A percentile compares a stretch with the other conserved stretches of the same genome.
These are phyloP conservation scores for Aspergillus puulaauensis DNA, from an alignment of 2,329 filamentous ascomycete genomes.

Conservation along the genomic window DNA sequence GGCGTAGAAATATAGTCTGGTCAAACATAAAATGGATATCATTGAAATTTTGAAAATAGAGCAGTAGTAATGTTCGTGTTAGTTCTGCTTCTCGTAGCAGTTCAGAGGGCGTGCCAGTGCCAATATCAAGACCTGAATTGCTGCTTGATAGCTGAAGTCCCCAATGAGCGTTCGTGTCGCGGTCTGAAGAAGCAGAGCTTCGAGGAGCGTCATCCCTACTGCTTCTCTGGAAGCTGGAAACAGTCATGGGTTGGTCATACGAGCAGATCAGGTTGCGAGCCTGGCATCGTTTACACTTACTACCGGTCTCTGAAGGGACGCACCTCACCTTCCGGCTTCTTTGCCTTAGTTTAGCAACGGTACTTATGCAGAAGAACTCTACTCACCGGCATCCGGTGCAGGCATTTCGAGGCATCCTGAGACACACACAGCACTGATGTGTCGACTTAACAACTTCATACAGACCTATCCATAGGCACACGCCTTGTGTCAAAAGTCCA, in stretches of 20 bases:
- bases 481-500: neutral
- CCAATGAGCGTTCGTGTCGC: neutral
- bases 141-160: neutral
- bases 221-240: neutral
- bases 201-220: neutral
- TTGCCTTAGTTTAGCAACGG: neutral
- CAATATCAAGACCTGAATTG: neutral
- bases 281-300: neutral
- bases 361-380: neutral
- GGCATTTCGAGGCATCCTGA: neutral
- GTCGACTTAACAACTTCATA: neutral
- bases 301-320: neutral
- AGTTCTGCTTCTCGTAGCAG: neutral
- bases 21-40: constrained; percentile 1
- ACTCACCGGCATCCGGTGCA: constrained; percentile 1
- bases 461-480: neutral
- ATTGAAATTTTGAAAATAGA: neutral
- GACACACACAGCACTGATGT: neutral
- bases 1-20: neutral
- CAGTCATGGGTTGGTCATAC: neutral
- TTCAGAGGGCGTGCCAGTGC: neutral
- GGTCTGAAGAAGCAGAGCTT: neutral
- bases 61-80: neutral
- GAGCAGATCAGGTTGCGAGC: neutral
- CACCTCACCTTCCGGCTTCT: neutral